A percentile compares a stretch with the other conserved stretches of the same genome.
Evolutionary conservation across 768 basidiomycete genomes (phyloP).

Genomic region (Udeniomyces megalosporus): DNA sequence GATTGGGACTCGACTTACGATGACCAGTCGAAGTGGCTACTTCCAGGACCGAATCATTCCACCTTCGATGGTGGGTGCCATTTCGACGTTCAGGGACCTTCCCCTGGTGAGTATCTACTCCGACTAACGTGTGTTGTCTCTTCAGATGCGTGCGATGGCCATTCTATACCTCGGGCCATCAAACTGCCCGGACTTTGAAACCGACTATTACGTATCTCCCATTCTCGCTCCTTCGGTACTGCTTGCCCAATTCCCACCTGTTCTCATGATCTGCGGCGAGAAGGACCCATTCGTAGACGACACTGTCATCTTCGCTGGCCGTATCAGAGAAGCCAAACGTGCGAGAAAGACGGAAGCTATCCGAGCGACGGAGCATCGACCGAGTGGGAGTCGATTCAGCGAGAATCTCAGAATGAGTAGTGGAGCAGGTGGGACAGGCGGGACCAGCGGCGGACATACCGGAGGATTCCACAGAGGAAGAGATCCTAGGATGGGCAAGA

Average conservation of each 20-base stretch:
- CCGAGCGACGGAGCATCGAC: conserved; percentile 41
- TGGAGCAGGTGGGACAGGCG: too few relatives aligned
- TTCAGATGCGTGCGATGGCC: conserved; percentile 98
- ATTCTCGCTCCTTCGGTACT: conserved; percentile 69
- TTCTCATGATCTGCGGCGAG: conserved; percentile 79
- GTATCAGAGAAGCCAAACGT: conserved; percentile 86
- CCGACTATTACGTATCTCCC: conserved; percentile 91
- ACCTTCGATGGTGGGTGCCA: conserved; percentile 72
- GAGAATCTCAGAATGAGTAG: conserved; percentile 48
- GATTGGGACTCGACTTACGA: conserved; percentile 75
- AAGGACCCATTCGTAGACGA: conserved; percentile 94
- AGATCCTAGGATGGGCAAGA: neutral
- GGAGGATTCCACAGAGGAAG: conserved; percentile 18
- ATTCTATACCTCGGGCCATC: conserved; percentile 90
- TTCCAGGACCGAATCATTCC: conserved; percentile 88
- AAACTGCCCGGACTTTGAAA: conserved; percentile 81
- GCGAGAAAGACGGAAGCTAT: conserved; percentile 60
- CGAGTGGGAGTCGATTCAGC: conserved; percentile 31
- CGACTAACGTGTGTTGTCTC: too few relatives aligned
- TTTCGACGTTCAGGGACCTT: neutral
- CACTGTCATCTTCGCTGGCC: conserved; percentile 70
- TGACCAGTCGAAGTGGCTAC: conserved; percentile 86
- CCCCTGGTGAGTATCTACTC: neutral
- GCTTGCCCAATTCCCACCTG: conserved; percentile 81
- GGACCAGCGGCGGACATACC: neutral